phyloP scores from a whole-genome alignment of 768 basidiomycete species.

The Boletus rex-veris region DNA sequence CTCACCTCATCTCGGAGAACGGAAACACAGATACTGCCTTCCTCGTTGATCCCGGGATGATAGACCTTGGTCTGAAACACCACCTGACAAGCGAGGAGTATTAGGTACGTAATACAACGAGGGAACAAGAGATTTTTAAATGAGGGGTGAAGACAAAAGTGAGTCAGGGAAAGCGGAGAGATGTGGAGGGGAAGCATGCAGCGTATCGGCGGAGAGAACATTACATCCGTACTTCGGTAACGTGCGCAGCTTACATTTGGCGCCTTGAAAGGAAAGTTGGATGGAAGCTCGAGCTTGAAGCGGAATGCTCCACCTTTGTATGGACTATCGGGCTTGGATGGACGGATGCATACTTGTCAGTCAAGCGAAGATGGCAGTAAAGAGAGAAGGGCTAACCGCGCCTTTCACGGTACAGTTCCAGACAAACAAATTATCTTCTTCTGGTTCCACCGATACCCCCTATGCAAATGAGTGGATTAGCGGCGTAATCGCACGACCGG shows the following conservation, averaged over 20 bases:
- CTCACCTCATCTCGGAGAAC: conserved; percentile 80
- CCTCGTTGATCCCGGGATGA: conserved; percentile 88
- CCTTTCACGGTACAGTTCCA: conserved; percentile 81
- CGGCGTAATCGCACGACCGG: conserved; percentile 4
- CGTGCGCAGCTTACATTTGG: conserved; percentile 51
- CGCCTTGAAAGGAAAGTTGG: conserved; percentile 86
- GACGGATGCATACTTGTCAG: conserved; percentile 1
- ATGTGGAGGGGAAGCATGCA: conserved; percentile 5
- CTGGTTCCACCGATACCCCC: conserved; percentile 60
- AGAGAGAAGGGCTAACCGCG: conserved; percentile 44
- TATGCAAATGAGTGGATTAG: conserved; percentile 27
- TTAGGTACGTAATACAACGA: conserved; percentile 19
- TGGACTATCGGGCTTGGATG: conserved; percentile 63
- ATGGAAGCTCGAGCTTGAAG: conserved; percentile 69
- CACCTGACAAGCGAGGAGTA: conserved; percentile 45
- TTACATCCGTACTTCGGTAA: not conserved
- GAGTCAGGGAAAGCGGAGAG: not conserved
- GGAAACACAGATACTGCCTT: conserved; percentile 81
- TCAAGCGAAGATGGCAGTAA: not conserved
- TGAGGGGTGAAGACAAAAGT: not conserved
- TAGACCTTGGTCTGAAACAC: conserved; percentile 84
- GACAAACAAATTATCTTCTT: conserved; percentile 69
- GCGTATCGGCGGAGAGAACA: conserved; percentile 19
- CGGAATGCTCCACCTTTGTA: conserved; percentile 81
- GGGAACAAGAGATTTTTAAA: not conserved